phyloP scores from a whole-genome alignment of 176 grass and related monocot genomes.

The Tillandsia fasciculata region DNA sequence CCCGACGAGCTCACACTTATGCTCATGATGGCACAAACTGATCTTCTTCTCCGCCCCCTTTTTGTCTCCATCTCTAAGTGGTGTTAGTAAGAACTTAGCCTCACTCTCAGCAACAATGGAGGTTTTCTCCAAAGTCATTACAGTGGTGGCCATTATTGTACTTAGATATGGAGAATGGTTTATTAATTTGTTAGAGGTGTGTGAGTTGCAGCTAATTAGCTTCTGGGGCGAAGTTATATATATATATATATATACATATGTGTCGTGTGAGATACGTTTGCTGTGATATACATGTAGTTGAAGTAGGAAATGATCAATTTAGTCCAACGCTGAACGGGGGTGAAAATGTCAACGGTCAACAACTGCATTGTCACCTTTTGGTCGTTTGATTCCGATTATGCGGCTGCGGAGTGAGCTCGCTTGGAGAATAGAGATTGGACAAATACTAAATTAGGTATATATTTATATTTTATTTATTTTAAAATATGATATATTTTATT shows the following conservation, averaged over 20 bases:
- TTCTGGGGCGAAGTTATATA: too few species aligned
- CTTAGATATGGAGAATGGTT: background rate
- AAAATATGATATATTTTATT: too few species aligned
- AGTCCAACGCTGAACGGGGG: background rate
- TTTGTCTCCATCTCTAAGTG: background rate
- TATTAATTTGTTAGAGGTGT: background rate
- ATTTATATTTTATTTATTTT: too few species aligned
- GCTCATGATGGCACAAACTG: conserved; percentile 26
- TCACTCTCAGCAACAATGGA: conserved; percentile 6
- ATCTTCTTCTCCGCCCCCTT: background rate
- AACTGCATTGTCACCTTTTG: background rate
- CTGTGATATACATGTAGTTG: background rate
- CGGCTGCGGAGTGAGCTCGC: too few species aligned
- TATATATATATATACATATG: too few species aligned
- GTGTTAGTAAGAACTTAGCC: background rate
- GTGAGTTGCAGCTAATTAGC: background rate
- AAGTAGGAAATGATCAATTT: background rate
- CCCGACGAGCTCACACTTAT: conserved; percentile 33
- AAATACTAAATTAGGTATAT: too few species aligned
- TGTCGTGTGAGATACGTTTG: background rate
- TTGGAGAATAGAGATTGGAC: too few species aligned
- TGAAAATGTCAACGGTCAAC: background rate
- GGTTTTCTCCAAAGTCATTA: conserved; percentile 38
- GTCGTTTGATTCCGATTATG: too few species aligned
- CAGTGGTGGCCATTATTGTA: background rate